Conservation (phyloP, 148 eudicot genomes). For the Spergularia marina region DNA sequence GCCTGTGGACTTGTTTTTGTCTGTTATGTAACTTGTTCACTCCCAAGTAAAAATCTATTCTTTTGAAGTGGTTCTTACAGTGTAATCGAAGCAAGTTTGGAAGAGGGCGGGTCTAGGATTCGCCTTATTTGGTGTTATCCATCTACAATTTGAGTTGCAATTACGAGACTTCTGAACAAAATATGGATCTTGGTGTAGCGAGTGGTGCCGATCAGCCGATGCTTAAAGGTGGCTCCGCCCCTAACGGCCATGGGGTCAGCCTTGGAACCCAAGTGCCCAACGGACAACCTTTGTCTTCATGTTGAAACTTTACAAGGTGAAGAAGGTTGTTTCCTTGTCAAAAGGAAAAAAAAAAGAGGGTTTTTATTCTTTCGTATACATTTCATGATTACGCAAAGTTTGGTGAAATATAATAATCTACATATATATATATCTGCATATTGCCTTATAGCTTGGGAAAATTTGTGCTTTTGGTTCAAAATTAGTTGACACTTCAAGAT, state of each 20-base stretch:
- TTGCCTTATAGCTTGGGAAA: background rate
- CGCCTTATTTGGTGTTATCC: no score
- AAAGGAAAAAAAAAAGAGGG: background rate
- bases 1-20: background rate
- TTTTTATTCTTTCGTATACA: background rate
- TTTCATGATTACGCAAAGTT: conserved; percentile 6
- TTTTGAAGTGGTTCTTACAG: background rate
- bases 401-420: conserved; percentile 11
- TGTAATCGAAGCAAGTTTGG: background rate
- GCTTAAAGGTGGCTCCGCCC: no score
- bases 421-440: background rate
- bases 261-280: background rate
- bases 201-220: no score
- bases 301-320: background rate
- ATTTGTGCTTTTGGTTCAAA: background rate
- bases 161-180: no score
- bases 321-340: no score
- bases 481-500: conserved; percentile 15
- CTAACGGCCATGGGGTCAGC: no score
- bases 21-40: background rate
- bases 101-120: no score
- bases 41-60: background rate
- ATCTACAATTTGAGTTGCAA: no score
- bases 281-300: no score
- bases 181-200: no score